These are phyloP conservation scores for Neofusicoccum cordaticola DNA, from an alignment of 2,329 filamentous ascomycete species.

Conservation along the genomic window DNA sequence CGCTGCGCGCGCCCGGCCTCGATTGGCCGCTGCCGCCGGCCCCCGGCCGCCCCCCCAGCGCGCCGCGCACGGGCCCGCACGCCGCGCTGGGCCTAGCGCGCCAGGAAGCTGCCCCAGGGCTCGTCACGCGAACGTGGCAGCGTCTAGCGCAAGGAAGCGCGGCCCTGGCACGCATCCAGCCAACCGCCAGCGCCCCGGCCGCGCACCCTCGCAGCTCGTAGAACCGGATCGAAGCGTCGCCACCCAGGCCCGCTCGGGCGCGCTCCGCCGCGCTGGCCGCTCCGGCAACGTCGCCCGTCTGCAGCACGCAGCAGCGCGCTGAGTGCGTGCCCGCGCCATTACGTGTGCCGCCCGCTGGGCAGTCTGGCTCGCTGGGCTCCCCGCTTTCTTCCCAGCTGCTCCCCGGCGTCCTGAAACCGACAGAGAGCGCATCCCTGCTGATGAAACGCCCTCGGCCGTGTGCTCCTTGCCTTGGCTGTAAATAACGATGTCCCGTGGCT, in stretches of 20 bases:
- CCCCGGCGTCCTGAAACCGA: slow-evolving; percentile 6
- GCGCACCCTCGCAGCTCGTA: neutral
- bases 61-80: neutral
- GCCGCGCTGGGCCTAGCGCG: neutral
- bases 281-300: neutral
- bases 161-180: slow-evolving; percentile 9
- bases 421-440: neutral
- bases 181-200: neutral
- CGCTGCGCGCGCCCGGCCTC: slow-evolving; percentile 7
- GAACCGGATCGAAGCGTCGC: neutral
- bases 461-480: slow-evolving; percentile 6
- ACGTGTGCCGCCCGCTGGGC: neutral
- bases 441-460: slow-evolving; percentile 10
- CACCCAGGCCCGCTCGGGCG: neutral
- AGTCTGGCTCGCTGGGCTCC: neutral
- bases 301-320: neutral
- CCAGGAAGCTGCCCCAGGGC: neutral
- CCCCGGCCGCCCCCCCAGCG: neutral
- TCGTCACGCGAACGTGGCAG: slow-evolving; percentile 12
- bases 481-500: slow-evolving; percentile 14
- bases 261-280: neutral
- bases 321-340: neutral
- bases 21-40: slow-evolving; percentile 10
- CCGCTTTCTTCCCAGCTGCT: slow-evolving; percentile 5
- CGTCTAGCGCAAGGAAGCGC: slow-evolving; percentile 3